Evolutionary conservation across 2,329 filamentous ascomycete genomes (phyloP), one percentile per base, ranked within the genome.

Genomic region (Exophiala calicioides): DNA sequence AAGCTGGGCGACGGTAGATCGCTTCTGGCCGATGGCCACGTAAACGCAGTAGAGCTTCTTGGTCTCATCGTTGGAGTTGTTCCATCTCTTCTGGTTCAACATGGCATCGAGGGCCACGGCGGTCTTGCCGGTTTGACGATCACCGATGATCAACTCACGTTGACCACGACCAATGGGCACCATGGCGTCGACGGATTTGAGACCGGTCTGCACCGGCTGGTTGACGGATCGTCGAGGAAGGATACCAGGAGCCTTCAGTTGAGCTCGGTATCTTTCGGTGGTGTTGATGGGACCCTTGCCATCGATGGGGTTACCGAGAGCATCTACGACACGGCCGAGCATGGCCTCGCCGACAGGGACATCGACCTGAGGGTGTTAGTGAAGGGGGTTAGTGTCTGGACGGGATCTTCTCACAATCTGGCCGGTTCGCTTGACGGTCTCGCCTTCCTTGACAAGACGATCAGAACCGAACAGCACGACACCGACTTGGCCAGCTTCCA

Each of bases 31-130:
- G 65, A 98, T 85, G 68, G 93, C 93, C 66, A 97, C 93, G 84
- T 98, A 98, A 76, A 98, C 80, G 73, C 91, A 97, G 88, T 95
- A 98, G 50, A 98, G 89, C 85, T 98, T 98, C 86, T 96, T 91
- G 71, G 73, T 77, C 84, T 98, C 93, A 70, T 96, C 90, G 73
- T 69, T 79, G 69, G 74, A 66, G 71, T 75, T 79, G 84, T 98
- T 98, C 91, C 91, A 97, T 69, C 91, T 83, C 84, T 93, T 94
- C 82, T 98, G 93, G 86, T 98, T 98, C 57, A 98, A 85, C 64
- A 98, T 97, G 73, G 91, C 84, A 73, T 98, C 93, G 56, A 98
- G 88, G 67, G 86, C 91, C 71, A 98, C 91, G 67, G 93, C 93
- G 70, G 93, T 98, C 87, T 98, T 98, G 76, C 93, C 93, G 66